Evolutionary conservation across 1,284 basidiomycete genomes (phyloP), one percentile per base, ranked within the genome.

Genomic region (Irpex sp.): DNA sequence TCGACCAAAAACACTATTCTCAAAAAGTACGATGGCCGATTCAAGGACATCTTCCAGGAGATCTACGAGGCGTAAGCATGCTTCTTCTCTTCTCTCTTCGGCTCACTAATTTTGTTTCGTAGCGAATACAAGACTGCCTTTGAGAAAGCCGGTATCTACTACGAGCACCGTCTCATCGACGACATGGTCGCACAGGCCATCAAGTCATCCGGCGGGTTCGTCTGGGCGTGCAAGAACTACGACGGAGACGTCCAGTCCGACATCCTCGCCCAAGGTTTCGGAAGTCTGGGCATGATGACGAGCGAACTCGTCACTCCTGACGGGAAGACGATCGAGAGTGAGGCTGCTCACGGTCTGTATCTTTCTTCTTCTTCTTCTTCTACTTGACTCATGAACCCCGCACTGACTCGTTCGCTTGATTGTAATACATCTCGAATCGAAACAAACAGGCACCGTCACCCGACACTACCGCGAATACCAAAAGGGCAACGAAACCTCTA

Each of bases 31-130:
- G 97, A 99, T 73, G 97, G 97, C 57, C 88, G 95, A 57, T 99
- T 98, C 88, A 98, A 98, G 84, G 97, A 99, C 73, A 94, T 97
- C 74, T 99, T 98, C 88, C 87, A 97, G 76, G 93, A 96, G 70
- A 89, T 98, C 71, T 98, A 94, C 76, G 91, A 97, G 26, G 72
- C 79, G 81, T 87, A 67, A 66, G 84, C 76, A 4, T 58, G 6
- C 40, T 34, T 4, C 17, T 52, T 26, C 2, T 9, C 2, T 4
- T 26, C 9, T 52, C 26, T 19, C 26, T 26, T 17, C 11, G 31
- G 4, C 8, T 8, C 44, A 48, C 54, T 31, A 51, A 9, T 5
- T 15, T 60, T 58, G 17, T n/a, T 13, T 57, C 21, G 52, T 65
- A 88, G 85, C 4, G 81, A 89, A 62, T 99, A 99, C 86, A 89